phyloP scores from a whole-genome alignment of 2,329 filamentous ascomycete species.

The Magnaporthales sp. region DNA sequence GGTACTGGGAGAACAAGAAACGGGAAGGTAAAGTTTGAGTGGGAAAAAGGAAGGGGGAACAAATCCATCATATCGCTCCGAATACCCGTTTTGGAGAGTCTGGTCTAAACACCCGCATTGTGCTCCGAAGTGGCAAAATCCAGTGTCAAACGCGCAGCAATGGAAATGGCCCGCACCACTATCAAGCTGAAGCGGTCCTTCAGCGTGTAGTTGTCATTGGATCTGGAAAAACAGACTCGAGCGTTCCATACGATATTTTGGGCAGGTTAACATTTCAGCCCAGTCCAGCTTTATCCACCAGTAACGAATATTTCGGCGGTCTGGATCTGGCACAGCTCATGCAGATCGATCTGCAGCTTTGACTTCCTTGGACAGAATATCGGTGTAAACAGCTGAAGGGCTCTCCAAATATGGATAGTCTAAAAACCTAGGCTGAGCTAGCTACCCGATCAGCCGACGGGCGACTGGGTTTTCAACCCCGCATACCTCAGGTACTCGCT shows the following conservation, averaged over 20 bases:
- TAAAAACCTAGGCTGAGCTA: not conserved
- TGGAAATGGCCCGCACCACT: not conserved
- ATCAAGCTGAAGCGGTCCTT: not conserved
- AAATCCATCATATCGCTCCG: not conserved
- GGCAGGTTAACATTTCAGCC: not conserved
- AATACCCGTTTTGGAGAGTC: not conserved
- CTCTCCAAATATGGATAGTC: not conserved
- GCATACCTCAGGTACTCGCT: not conserved
- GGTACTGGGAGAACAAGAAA: not conserved
- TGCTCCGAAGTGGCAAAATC: not conserved
- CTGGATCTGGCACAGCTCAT: not conserved
- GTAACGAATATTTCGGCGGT: not conserved
- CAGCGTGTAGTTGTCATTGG: not conserved
- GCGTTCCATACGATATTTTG: not conserved
- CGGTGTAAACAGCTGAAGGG: not conserved
- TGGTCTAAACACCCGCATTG: not conserved
- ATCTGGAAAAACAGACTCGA: not conserved
- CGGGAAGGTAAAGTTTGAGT: no score
- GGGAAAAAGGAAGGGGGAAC: no score
- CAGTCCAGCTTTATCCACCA: not conserved
- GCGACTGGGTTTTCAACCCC: not conserved
- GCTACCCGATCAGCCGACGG: not conserved
- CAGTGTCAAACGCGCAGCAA: not conserved
- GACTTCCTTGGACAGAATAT: not conserved
- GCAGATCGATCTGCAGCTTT: not conserved